Base-by-base conservation (phyloP, 2,329 filamentous ascomycete genomes). In the Pseudogymnoascus sp. region DNA sequence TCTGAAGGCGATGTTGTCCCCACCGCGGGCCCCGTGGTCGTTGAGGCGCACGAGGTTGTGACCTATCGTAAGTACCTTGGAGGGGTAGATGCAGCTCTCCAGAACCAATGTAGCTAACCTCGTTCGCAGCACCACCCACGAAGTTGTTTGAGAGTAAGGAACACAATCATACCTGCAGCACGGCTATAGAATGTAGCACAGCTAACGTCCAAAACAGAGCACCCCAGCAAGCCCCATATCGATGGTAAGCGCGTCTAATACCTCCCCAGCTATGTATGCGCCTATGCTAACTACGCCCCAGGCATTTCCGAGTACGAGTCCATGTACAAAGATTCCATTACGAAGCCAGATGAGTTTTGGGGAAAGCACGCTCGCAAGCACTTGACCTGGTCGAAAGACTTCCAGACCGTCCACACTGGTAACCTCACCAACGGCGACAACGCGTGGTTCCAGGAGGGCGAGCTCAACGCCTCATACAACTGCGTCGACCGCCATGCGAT, bases 401-500 rank as follows among this genome's bases (percentile, higher is more conserved):
- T 99, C 77, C 79, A 96, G 74, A 97, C 92, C 11, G 91, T 95
- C 60, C 85, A 85, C 74, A 83, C 81, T 63, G 94, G 94, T 64
- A 86, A 85, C 30, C 83, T 99, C 61, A 74, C 74, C 60, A 80
- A 88, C 65, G 94, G 94, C 68, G 92, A 99, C 78, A 87, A 82
- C 71, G 89, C 91, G 65, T 99, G 94, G 93, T 99, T 97, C 73
- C 77, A 92, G 64, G 94, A 97, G 78, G 94, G 94, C 67, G 85
- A 87, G 70, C 81, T 99, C 71, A 99, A 99, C 71, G 94, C 94
- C 65, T 94, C 90, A 28, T 97, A 91, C 85, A 99, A 99, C 80
- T 96, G 91, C 72, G 87, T 99, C 66, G 94, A 99, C 72, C 90
- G 94, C 64, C 93, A 97, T 75, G 94, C 94, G n/a, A 84, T 95